phyloP scores from a whole-genome alignment of 805 yeast species.

The Starmerella powellii region DNA sequence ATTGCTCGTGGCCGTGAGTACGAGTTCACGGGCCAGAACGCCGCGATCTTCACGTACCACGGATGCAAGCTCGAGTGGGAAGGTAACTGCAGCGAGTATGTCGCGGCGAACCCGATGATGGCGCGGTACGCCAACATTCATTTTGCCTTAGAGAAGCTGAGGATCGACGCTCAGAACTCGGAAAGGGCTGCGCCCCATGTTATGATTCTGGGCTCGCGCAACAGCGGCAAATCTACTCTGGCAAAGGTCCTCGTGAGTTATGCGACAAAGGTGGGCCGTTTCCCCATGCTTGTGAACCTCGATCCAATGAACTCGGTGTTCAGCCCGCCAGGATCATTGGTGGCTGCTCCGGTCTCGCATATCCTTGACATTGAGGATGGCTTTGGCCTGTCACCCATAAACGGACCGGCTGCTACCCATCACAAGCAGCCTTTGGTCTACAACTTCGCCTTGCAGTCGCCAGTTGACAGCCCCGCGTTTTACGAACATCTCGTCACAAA shows the following conservation, averaged over 20 bases:
- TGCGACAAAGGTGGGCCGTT: constrained; percentile 54
- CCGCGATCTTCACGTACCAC: constrained; percentile 46
- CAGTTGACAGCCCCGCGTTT: constrained; percentile 43
- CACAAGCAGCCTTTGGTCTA: constrained; percentile 86
- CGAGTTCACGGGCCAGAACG: constrained; percentile 42
- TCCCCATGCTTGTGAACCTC: constrained; percentile 66
- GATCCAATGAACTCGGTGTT: constrained; percentile 65
- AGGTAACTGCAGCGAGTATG: constrained; percentile 38
- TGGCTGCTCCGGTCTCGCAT: constrained; percentile 77
- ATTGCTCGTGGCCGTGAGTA: constrained; percentile 60
- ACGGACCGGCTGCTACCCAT: constrained; percentile 39
- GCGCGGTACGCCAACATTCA: constrained; percentile 54
- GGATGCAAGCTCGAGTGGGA: constrained; percentile 52
- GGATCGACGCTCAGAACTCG: constrained; percentile 22
- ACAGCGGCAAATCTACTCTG: constrained; percentile 69
- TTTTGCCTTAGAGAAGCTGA: constrained; percentile 54
- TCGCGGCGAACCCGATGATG: constrained; percentile 62
- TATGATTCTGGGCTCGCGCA: constrained; percentile 58
- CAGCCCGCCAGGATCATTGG: constrained; percentile 68
- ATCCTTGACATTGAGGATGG: constrained; percentile 62
- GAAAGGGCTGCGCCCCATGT: constrained; percentile 29
- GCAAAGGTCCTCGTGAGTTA: constrained; percentile 60
- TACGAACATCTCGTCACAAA: constrained; percentile 41
- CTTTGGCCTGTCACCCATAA: constrained; percentile 67
- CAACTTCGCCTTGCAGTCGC: constrained; percentile 58